These are phyloP conservation scores for Protomyces lactucae-debilis DNA, from an alignment of 1,139 yeast species.

Conservation along the genomic window DNA sequence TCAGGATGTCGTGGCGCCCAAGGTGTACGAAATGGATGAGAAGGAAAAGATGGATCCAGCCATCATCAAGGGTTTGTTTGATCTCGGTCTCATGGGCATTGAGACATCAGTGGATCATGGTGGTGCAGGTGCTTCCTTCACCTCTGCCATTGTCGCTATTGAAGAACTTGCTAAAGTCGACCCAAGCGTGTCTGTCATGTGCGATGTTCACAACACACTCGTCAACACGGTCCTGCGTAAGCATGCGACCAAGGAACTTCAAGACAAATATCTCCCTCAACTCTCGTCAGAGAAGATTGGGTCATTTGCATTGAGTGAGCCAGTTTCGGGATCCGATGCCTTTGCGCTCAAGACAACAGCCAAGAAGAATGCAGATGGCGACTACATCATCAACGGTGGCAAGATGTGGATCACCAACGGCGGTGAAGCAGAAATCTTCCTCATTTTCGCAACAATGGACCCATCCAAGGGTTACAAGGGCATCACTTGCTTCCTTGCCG, in stretches of 20 bases:
- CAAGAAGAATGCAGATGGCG: conserved; percentile 40
- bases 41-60: conserved; percentile 43
- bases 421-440: conserved; percentile 45
- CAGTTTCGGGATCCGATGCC: conserved; percentile 47
- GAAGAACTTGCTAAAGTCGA: conserved; percentile 47
- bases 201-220: conserved; percentile 47
- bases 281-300: conserved; percentile 43
- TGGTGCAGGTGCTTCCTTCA: conserved; percentile 47
- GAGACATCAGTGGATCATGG: conserved; percentile 47
- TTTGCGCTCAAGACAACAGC: conserved; percentile 45
- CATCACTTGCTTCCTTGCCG: conserved; percentile 46
- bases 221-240: conserved; percentile 45
- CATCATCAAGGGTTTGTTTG: conserved; percentile 42
- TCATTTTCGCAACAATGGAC: conserved; percentile 44
- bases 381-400: conserved; percentile 42
- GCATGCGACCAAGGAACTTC: conserved; percentile 41
- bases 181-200: conserved; percentile 45
- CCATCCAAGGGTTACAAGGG: conserved; percentile 47
- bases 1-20: conserved; percentile 43
- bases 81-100: conserved; percentile 41
- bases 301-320: conserved; percentile 44
- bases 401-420: conserved; percentile 50
- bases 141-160: conserved; percentile 45
- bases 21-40: conserved; percentile 46
- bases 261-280: conserved; percentile 43